A percentile compares a stretch with the other conserved stretches of the same genome.
phyloP scores from a whole-genome alignment of 768 basidiomycete species.

The Ephemerocybe angulata region DNA sequence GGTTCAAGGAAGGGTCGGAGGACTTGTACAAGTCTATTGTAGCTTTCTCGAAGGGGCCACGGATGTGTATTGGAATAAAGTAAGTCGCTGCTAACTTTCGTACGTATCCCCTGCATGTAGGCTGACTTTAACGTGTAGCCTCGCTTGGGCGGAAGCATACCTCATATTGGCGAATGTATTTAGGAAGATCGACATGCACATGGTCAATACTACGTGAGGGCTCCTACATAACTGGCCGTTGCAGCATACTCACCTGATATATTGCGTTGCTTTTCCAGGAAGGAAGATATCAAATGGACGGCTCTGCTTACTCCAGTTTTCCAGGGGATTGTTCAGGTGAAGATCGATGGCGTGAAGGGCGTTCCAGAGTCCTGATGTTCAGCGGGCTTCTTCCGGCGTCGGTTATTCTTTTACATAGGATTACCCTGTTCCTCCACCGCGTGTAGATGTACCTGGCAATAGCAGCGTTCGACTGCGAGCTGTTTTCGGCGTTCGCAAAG shows the following conservation, averaged over 20 bases:
- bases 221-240: neutral
- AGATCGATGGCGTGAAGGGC: too few species aligned
- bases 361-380: too few species aligned
- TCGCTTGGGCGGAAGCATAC: slow-evolving; percentile 30
- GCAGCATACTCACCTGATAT: neutral
- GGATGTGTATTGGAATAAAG: slow-evolving; percentile 40
- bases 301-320: too few species aligned
- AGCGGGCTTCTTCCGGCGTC: too few species aligned
- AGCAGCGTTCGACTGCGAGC: too few species aligned
- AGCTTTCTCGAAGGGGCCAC: slow-evolving; percentile 41
- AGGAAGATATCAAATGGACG: neutral
- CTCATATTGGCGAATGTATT: slow-evolving; percentile 29
- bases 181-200: slow-evolving; percentile 24
- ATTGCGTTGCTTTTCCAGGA: too few species aligned
- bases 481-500: too few species aligned
- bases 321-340: too few species aligned
- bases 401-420: too few species aligned
- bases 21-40: slow-evolving; percentile 40
- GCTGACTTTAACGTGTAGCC: slow-evolving; percentile 11
- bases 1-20: slow-evolving; percentile 32
- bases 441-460: too few species aligned
- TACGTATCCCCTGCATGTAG: neutral
- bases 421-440: too few species aligned
- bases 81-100: neutral
- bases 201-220: slow-evolving; percentile 9